Evolutionary conservation across 306 rosid genomes (phyloP), one percentile per base, ranked within the genome.

Genomic region (Vigna trinervia): DNA sequence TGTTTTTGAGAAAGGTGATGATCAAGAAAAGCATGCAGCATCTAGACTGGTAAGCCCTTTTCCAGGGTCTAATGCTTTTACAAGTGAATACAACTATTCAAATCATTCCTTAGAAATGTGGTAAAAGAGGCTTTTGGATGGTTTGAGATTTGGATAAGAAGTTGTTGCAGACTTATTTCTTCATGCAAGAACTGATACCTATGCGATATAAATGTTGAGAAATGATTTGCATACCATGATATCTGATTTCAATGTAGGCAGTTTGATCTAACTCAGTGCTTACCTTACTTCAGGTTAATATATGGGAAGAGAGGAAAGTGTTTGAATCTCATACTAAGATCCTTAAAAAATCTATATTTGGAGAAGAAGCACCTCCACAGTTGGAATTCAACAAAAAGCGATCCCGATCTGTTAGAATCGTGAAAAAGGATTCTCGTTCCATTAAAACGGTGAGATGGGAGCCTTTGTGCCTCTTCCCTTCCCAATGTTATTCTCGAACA

Each of bases 221-320:
- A 62, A 22, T 75, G n/a, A 47, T 75, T 38, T 79, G 52, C 64
- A 47, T 63, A 17, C 64, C 57, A 8, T n/a, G 68, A 71, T 84
- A 76, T 59, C 4, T 57, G 59, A 65, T 69, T 80, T 73, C 28
- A 59, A 11, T 59, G 15, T 66, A n/a, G 47, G 28, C n/a, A 20
- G 72, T 70, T 43, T 54, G 59, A 71, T 73, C 78, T 82, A 76
- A 68, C 30, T 61, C 65, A 58, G 28, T 47, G 73, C 68, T 80
- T 88, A 30, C 58, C 11, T 69, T 51, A 23, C 56, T 23, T 69
- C 83, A 93, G 98, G 91, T 93, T 73, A 85, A 74, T 63, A 93
- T 93, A 83, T 93, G 98, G 98, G 96, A 93, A 73, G 88, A 91
- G 51, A 91, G 98, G 82, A 89, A 74, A 79, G 98, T 93, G 54